A percentile compares a stretch with the other conserved stretches of the same genome.
phyloP scores from a whole-genome alignment of 495 filamentous ascomycete species.

The Penicillium steckii region DNA sequence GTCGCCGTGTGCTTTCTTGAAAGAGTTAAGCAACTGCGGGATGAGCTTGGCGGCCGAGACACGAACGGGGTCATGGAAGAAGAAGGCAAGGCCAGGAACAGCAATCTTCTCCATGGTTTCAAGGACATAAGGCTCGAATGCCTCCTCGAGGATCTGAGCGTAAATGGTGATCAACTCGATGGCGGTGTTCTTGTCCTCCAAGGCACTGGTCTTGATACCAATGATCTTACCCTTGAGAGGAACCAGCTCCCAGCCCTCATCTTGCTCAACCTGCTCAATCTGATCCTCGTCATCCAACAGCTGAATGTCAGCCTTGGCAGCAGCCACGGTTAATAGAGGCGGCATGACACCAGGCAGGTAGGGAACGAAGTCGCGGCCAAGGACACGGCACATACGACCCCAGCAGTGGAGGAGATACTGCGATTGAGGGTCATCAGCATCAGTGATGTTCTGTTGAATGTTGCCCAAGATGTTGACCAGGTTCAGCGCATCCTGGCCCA shows the following conservation, averaged over 20 bases:
- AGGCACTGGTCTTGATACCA: constrained; percentile 92
- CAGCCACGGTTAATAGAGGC: constrained; percentile 84
- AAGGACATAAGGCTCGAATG: constrained; percentile 87
- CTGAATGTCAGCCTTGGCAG: constrained; percentile 96
- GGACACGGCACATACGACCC: constrained; percentile 96
- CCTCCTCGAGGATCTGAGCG: constrained; percentile 85
- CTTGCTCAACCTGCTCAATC: constrained; percentile 86
- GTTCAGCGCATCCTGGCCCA: constrained; percentile 80
- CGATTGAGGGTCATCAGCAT: constrained; percentile 93
- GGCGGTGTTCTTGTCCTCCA: constrained; percentile 99
- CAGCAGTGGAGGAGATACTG: constrained; percentile 98
- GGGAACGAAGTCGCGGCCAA: constrained; percentile 86
- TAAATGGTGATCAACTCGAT: constrained; percentile 98
- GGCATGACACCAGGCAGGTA: constrained; percentile 94
- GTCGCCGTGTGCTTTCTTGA: constrained; percentile 82
- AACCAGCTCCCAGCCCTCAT: constrained; percentile 97
- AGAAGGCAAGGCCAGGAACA: constrained; percentile 90
- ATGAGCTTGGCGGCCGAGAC: constrained; percentile 94
- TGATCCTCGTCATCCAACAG: constrained; percentile 95
- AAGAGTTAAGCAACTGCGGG: constrained; percentile 90
- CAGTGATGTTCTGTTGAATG: constrained; percentile 85
- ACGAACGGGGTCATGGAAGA: constrained; percentile 98
- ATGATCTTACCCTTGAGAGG: constrained; percentile 96
- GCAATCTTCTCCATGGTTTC: constrained; percentile 97
- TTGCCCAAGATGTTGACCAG: constrained; percentile 82